Conservation (phyloP, 768 basidiomycete species). For the Exsudoporus frostii region DNA sequence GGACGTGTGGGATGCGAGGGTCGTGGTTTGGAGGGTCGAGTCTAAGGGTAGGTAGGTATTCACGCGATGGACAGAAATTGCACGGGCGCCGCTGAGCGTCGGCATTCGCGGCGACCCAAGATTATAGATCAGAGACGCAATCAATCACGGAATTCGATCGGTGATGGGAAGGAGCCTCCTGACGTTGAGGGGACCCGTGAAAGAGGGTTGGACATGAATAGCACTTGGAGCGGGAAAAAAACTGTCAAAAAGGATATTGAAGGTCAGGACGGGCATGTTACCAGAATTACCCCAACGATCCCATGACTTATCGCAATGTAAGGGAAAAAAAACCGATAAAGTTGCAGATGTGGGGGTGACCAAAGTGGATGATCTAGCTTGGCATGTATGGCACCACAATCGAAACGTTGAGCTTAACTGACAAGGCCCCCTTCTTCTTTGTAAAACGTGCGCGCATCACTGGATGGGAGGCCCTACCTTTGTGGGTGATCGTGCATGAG, state of each 20-base stretch:
- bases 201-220: constrained; percentile 1
- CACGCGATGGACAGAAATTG: neutral
- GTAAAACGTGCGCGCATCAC: neutral
- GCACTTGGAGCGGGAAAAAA: constrained; percentile 13
- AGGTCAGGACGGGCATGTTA: constrained; percentile 7
- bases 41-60: neutral
- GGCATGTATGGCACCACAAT: neutral
- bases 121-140: neutral
- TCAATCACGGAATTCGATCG: neutral
- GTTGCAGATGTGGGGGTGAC: constrained; percentile 2
- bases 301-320: neutral
- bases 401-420: constrained; percentile 11
- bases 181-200: neutral
- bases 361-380: neutral
- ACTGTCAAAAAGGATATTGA: constrained; percentile 4
- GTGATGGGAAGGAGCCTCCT: neutral
- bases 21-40: neutral
- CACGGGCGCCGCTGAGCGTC: neutral
- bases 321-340: constrained; percentile 1
- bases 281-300: constrained; percentile 16
- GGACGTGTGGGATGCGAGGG: neutral
- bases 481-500: neutral
- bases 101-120: neutral
- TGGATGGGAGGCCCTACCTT: neutral
- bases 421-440: neutral